Conservation (phyloP, 805 yeast species). For the Naumovozyma castellii region DNA sequence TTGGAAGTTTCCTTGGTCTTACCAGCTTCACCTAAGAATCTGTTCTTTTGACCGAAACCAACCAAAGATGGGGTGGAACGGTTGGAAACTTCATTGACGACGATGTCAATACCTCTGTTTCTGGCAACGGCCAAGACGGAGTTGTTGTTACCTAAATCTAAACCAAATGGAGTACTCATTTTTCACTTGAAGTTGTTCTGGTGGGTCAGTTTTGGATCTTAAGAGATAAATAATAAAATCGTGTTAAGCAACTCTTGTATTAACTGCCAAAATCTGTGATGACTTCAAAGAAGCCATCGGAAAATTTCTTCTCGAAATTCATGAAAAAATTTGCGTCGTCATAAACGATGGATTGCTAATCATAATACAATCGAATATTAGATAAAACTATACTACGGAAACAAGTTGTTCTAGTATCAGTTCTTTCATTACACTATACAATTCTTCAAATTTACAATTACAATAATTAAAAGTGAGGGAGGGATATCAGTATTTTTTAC, state of each 20-base stretch:
- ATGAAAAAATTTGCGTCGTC: neutral
- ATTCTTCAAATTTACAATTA: neutral
- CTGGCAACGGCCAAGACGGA: slow-evolving; percentile 92
- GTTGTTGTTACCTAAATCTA: slow-evolving; percentile 92
- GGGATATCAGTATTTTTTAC: slow-evolving; percentile 33
- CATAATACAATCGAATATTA: too few species aligned
- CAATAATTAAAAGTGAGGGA: neutral
- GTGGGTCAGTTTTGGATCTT: neutral
- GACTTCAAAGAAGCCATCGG: neutral
- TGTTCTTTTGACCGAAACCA: slow-evolving; percentile 80
- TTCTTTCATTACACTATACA: neutral
- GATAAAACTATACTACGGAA: too few species aligned
- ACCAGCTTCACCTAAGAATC: slow-evolving; percentile 90
- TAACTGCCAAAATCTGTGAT: too few species aligned
- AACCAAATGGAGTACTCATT: slow-evolving; percentile 92
- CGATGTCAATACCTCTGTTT: slow-evolving; percentile 95
- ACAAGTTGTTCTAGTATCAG: too few species aligned
- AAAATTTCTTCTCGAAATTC: neutral
- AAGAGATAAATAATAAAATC: too few species aligned
- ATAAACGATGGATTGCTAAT: neutral
- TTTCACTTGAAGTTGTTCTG: slow-evolving; percentile 6
- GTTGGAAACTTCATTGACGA: slow-evolving; percentile 96
- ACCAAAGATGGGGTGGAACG: slow-evolving; percentile 87
- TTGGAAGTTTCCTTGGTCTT: slow-evolving; percentile 93
- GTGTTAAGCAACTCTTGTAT: too few species aligned